Evolutionary conservation across 75 land plant species (phyloP), one percentile per base, ranked within the genome.

Genomic region (Gnetum montanum): DNA sequence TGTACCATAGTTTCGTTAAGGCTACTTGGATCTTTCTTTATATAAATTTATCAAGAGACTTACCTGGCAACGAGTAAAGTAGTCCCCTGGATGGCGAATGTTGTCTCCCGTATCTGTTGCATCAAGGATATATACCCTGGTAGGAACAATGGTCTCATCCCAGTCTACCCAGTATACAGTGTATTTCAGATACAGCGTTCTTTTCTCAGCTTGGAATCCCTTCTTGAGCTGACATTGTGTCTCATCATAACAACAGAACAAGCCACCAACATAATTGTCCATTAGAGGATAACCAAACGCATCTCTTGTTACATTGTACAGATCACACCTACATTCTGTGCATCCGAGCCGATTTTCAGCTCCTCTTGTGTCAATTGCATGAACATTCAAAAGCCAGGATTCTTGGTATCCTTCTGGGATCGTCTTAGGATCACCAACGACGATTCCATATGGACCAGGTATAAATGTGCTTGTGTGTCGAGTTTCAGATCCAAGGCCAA

Each of bases 321-420:
- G 73, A 65, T 75, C 70, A 44, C 94, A 88, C 65, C 63, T 65
- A 54, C 96, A 90, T 57, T 90, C 96, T 10, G 82, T 77, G 73
- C 96, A 90, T 5, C 93, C 96, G 64, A 67, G 49, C 2, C 55
- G 65, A 55, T 84, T 74, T 29, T 49, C 66, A 41, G 71, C 90
- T 6, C 76, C 95, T 12, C 95, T 69, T 15, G 95, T 92, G 51
- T 92, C 95, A 54, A 91, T 83, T n/a, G 89, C 95, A 62, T 91
- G 95, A 7, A 91, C 89, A 65, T 88, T 88, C 30, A 91, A 70
- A 27, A 84, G 4, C 97, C 97, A 91, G 55, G 7, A 46, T 50
- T 84, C 80, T 38, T 78, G 76, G 35, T 62, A 76, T 1, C 95
- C 92, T 48, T 70, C 75, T 16, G 92, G 83, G 47, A 72, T 50